Evolutionary conservation across 2,329 filamentous ascomycete genomes (phyloP).

Genomic region (Leptosphaerulina australis): DNA sequence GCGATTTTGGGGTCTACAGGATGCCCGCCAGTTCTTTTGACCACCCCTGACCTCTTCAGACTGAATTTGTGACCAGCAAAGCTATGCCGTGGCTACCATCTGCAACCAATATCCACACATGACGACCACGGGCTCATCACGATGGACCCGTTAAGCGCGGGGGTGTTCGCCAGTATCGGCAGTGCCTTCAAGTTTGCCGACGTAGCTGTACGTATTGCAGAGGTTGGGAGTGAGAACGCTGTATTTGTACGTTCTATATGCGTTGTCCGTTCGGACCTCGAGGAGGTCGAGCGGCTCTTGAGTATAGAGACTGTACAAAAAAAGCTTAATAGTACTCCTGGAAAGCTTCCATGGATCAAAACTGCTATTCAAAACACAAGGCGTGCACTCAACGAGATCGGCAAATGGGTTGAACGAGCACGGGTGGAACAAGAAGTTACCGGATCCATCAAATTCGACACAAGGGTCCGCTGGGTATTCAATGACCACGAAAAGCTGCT

Average conservation of each 20-base stretch:
- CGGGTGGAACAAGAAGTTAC: constrained; percentile 26
- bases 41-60: not conserved
- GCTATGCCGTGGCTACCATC: not conserved
- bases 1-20: constrained; percentile 2
- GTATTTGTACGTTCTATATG: constrained; percentile 35
- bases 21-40: not conserved
- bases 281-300: constrained; percentile 29
- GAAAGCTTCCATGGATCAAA: constrained; percentile 30
- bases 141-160: constrained; percentile 25
- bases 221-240: constrained; percentile 33
- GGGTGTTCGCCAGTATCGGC: constrained; percentile 29
- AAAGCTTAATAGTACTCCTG: constrained; percentile 22
- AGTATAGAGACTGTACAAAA: constrained; percentile 14
- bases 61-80: not conserved
- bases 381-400: constrained; percentile 32
- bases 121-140: not conserved
- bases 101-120: not conserved
- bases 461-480: constrained; percentile 31
- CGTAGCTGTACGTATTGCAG: constrained; percentile 26
- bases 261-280: constrained; percentile 31
- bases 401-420: constrained; percentile 31
- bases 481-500: constrained; percentile 33
- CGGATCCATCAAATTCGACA: constrained; percentile 26
- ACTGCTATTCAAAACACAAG: constrained; percentile 27
- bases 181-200: constrained; percentile 34